Base-by-base conservation (phyloP, 345 rosid species). In the Acer negundo region DNA sequence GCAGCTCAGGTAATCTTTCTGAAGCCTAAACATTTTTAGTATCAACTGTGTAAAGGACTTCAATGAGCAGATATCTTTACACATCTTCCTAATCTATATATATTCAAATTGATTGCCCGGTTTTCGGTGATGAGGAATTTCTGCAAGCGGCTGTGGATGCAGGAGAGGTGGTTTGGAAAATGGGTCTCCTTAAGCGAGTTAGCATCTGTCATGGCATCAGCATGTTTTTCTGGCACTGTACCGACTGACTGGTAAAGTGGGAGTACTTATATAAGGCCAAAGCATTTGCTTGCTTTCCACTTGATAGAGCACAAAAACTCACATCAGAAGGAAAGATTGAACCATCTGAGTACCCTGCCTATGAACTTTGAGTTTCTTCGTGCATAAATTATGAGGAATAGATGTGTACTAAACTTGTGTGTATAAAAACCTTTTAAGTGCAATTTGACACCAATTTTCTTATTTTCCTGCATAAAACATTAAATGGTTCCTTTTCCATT, bases 161-260 rank as follows among this genome's bases (percentile, higher is more conserved):
- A 12, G 93, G 81, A 44, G 92, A 90, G 82, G 80, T 90, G 67
- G 92, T 90, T 19, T 90, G 96, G 92, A 84, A 73, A 20, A 77
- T 90, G 38, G 96, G 94, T 62, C 86, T 92, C 70, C 96, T 92
- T 11, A 92, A 85, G 77, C 92, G 87, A 70, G 87, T 88, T 24
- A 94, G 94, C 35, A 76, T 92, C 56, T 92, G 96, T 67, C 96
- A 92, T 56, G 96, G 96, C 65, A 87, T 92, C 76, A 88, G 92
- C 19, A 86, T 3, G 86, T 86, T 26, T 92, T 92, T 77, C 89
- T 88, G 49, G 80, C 92, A 42, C 90, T 90, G 10, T 85, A 83
- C 77, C 85, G 86, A 19, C 62, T 87, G 44, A 92, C 97, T 0
- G 90, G 90, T 6, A 74, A 87, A 0, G 69, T 4, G 0, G 0